A percentile compares a stretch with the other conserved stretches of the same genome.
These are phyloP conservation scores for Pyrenopolyporus hunteri DNA, from an alignment of 495 filamentous ascomycete genomes.

Conservation along the genomic window DNA sequence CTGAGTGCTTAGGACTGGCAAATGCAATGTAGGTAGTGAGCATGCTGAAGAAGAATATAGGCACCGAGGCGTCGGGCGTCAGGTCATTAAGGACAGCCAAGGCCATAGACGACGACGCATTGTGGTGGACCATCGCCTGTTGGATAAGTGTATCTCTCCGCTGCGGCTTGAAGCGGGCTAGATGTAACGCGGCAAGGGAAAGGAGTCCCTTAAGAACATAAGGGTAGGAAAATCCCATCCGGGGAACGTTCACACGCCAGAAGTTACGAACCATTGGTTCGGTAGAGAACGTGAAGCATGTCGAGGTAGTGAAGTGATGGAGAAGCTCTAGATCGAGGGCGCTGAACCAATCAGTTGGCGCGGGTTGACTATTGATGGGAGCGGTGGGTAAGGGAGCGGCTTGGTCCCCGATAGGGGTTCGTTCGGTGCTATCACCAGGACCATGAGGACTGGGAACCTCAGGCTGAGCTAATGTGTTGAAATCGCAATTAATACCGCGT, in stretches of 20 bases:
- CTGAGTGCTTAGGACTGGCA: slow-evolving; percentile 51
- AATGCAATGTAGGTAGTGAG: slow-evolving; percentile 57
- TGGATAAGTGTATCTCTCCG: slow-evolving; percentile 51
- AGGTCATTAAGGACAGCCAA: slow-evolving; percentile 54
- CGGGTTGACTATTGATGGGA: slow-evolving; percentile 1
- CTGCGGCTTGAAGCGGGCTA: slow-evolving; percentile 49
- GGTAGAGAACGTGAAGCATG: slow-evolving; percentile 26
- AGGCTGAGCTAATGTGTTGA: slow-evolving; percentile 11
- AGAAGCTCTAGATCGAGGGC: slow-evolving; percentile 33
- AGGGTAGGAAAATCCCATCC: slow-evolving; percentile 52
- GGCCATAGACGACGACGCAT: slow-evolving; percentile 53
- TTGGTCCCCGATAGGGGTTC: slow-evolving; percentile 3
- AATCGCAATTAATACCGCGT: slow-evolving; percentile 32
- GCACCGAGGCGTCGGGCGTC: slow-evolving; percentile 56
- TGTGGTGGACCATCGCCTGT: slow-evolving; percentile 56
- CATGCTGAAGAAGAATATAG: slow-evolving; percentile 58
- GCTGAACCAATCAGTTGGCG: slow-evolving; percentile 20
- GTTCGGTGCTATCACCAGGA: background rate
- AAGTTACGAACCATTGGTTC: slow-evolving; percentile 33
- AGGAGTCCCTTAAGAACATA: slow-evolving; percentile 61
- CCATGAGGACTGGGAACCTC: background rate
- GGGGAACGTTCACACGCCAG: slow-evolving; percentile 50
- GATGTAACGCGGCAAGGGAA: slow-evolving; percentile 57
- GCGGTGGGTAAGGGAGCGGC: slow-evolving; percentile 11
- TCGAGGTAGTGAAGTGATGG: slow-evolving; percentile 33